Percentiles rank a stretch among this genome's conserved stretches.
Evolutionary conservation across 2,329 filamentous ascomycete species (phyloP).

Genomic region (Venturia effusa): DNA sequence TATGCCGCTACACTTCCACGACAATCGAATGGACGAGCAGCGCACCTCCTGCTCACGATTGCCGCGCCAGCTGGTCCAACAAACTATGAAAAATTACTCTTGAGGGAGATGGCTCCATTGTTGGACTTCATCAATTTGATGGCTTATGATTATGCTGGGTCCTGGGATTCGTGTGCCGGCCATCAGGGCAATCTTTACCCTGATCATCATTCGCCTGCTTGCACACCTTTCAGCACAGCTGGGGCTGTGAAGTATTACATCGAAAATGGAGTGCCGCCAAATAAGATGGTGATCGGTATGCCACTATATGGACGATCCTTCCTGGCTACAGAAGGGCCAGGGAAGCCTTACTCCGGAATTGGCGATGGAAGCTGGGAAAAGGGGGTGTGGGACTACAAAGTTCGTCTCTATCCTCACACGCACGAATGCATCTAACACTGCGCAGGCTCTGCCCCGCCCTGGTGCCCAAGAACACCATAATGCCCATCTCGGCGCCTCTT

Average conservation of each 20-base stretch:
- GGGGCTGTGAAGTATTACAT: constrained; percentile 63
- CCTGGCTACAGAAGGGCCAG: constrained; percentile 63
- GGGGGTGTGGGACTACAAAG: constrained; percentile 81
- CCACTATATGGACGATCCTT: constrained; percentile 87
- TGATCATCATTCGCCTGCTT: constrained; percentile 42
- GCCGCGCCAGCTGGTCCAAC: constrained; percentile 33
- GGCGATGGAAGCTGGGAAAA: constrained; percentile 76
- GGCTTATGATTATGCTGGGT: constrained; percentile 54
- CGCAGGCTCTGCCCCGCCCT: constrained; percentile 52
- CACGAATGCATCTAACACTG: not conserved
- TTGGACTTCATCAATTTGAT: constrained; percentile 42
- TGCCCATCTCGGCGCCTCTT: constrained; percentile 55
- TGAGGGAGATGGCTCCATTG: constrained; percentile 29
- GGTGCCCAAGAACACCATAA: constrained; percentile 58
- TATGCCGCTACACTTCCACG: constrained; percentile 27
- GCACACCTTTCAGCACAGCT: constrained; percentile 70
- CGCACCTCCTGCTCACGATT: constrained; percentile 34
- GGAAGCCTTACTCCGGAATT: constrained; percentile 56
- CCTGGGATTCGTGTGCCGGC: constrained; percentile 61
- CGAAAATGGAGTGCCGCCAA: constrained; percentile 45
- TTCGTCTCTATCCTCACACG: constrained; percentile 8
- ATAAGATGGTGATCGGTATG: constrained; percentile 83
- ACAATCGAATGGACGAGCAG: constrained; percentile 13
- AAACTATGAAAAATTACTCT: constrained; percentile 29
- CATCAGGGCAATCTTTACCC: constrained; percentile 74